Base-by-base conservation (phyloP, 257 asterid species). In the Perilla frutescens region DNA sequence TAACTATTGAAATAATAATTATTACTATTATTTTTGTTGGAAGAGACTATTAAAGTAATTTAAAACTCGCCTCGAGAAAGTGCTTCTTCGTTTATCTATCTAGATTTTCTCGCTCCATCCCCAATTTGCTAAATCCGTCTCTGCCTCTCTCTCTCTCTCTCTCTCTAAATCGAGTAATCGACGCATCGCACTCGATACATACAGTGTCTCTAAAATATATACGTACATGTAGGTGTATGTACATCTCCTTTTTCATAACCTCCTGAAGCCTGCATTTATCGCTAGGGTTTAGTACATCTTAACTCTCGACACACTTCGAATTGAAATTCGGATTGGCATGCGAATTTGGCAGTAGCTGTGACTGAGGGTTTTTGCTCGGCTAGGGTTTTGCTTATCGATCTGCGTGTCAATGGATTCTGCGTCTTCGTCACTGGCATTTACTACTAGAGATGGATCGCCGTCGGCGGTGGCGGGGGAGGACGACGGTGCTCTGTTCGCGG, bases 361-460 rank as follows among this genome's bases (percentile, higher is more conserved):
- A 36, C 70, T n/a, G 76, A 81, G 85, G 81, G 80, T 68, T 77
- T 78, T 77, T 43, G 75, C 74, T 58, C 32, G 74, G 75, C 70
- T 74, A 73, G 80, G 84, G 82, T 50, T 72, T 60, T 47, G 29
- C 53, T 64, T 14, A n/a, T 68, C 72, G 89, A 89, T 88, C 93
- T 80, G 95, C 71, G 62, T 13, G 64, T 55, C 53, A 61, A 93
- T 93, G 96, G 97, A 93, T 71, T 84, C 92, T 48, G 61, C 84
- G 26, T 39, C 85, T 70, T 71, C 88, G 71, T 59, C 86, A 83
- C 43, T 81, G 80, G 55, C 79, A 57, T 66, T 72, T 73, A 43
- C 40, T 8, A 67, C 6, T 43, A 83, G 71, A 57, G 78, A 78
- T 10, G 82, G 74, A 55, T 78, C 81, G 60, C 70, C 82, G 12